A percentile compares a stretch with the other conserved stretches of the same genome.
Evolutionary conservation across 495 filamentous ascomycete genomes (phyloP).

Genomic region (Cercophora newfieldiana): DNA sequence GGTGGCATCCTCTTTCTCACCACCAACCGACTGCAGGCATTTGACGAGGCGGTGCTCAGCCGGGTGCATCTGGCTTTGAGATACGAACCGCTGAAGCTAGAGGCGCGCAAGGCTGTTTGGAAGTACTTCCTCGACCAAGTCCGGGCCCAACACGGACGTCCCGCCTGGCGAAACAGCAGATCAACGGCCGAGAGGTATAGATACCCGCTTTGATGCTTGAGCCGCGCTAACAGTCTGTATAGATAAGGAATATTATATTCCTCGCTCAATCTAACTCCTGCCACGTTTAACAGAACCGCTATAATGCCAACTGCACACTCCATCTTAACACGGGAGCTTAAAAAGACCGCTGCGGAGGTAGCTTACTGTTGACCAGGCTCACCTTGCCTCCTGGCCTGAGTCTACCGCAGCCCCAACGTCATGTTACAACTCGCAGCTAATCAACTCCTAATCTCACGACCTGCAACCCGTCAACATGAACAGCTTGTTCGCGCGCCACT

Average conservation of each 20-base stretch:
- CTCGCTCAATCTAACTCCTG: constrained; percentile 16
- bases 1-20: constrained; percentile 79
- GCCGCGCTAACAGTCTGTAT: constrained; percentile 14
- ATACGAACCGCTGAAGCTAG: constrained; percentile 44
- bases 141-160: constrained; percentile 5
- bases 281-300: no score
- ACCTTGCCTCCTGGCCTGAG: no score
- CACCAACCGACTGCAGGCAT: constrained; percentile 75
- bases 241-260: constrained; percentile 20
- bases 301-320: no score
- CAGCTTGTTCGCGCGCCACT: no score
- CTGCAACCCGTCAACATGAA: no score
- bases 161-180: constrained; percentile 9
- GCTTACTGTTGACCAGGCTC: no score
- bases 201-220: constrained; percentile 1
- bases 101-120: constrained; percentile 15
- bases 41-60: constrained; percentile 46
- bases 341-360: no score
- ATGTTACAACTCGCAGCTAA: no score
- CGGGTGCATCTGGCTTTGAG: constrained; percentile 53
- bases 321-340: no score
- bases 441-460: no score
- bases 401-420: no score
- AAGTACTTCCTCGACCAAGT: constrained; percentile 14
- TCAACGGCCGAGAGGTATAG: constrained; percentile 23